A percentile compares a stretch with the other conserved stretches of the same genome.
Evolutionary conservation across 1,139 yeast species (phyloP).

Genomic region (Wickerhamiella infanticola): DNA sequence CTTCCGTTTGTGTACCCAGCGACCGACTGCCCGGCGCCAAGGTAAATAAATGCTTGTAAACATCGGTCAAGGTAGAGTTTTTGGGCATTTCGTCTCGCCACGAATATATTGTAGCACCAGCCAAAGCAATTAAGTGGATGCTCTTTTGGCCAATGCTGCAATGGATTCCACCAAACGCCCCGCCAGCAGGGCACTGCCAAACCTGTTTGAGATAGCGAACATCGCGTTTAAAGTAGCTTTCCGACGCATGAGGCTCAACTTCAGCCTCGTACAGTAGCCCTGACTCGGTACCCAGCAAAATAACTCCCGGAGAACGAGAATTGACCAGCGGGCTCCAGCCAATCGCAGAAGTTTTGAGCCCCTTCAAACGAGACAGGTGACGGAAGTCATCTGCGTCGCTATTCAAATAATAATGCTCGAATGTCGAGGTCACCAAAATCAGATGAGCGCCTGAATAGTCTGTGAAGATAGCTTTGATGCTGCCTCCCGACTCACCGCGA

Average conservation of each 20-base stretch:
- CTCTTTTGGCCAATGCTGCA: neutral
- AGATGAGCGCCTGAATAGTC: conserved; percentile 38
- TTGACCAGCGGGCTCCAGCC: conserved; percentile 31
- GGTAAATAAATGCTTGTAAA: neutral
- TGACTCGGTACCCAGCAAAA: conserved; percentile 34
- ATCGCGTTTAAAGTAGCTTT: conserved; percentile 29
- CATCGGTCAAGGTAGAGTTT: neutral
- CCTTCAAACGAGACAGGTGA: conserved; percentile 29
- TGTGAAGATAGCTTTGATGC: conserved; percentile 24
- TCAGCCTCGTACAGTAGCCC: conserved; percentile 34
- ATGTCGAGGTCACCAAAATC: conserved; percentile 30
- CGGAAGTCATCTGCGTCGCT: conserved; percentile 26
- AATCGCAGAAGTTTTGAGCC: conserved; percentile 28
- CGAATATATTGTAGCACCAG: neutral
- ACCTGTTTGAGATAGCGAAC: conserved; percentile 29
- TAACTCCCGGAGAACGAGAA: conserved; percentile 29
- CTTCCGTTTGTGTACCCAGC: neutral
- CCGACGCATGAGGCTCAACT: conserved; percentile 28
- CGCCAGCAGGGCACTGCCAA: conserved; percentile 20
- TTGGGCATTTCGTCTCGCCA: neutral
- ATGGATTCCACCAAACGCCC: neutral
- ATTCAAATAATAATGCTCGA: conserved; percentile 34
- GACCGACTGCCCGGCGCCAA: neutral
- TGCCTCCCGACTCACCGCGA: conserved; percentile 15
- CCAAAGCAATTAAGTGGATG: neutral